Base-by-base conservation (phyloP, 1,284 basidiomycete genomes). In the Agroathelia rolfsii region DNA sequence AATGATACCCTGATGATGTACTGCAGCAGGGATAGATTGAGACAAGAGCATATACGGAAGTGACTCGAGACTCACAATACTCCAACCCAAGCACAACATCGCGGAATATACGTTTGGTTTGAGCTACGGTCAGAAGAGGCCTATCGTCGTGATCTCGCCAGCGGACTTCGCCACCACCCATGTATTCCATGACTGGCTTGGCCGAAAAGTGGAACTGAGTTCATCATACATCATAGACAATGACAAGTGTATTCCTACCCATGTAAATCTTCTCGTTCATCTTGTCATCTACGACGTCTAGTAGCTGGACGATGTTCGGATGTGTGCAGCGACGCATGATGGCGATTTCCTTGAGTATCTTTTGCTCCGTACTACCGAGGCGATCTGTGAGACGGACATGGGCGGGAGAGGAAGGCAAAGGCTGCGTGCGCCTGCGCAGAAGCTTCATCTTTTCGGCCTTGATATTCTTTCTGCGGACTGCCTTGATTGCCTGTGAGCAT, bases 251-350 rank as follows among this genome's bases (percentile, higher is more conserved):
- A 69, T 83, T 56, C n/a, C n/a, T 45, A 89, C 86, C 78, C 77
- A 98, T 87, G 57, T 89, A 95, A 25, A 97, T 85, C 61, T 87
- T 88, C 52, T 87, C 85, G 40, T 76, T 77, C 41, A 85, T 72
- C 15, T 80, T 76, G 58, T 97, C 94, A 55, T 98, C 93, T 46
- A 98, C 95, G 50, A 97, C 92, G 56, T 96, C 92, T 48, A 82
- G 77, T 40, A 98, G 70, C 41, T 81, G 71, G 4, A 98, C 94
- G 37, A 98, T 81, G 51, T 98, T 84, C 0, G 83, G 79, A 53
- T 98, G 93, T 39, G 79, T 66, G 50, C 87, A 80, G 51, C 95
- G 93, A 62, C 96, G 96, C 84, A 98, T 92, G 54, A 98, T 94
- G 4, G 93, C 94, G 41, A 98, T 96, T 59, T 98, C 92, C 49